Conservation (phyloP, 2,329 filamentous ascomycete genomes). For the Trichothecium sympodiale region DNA sequence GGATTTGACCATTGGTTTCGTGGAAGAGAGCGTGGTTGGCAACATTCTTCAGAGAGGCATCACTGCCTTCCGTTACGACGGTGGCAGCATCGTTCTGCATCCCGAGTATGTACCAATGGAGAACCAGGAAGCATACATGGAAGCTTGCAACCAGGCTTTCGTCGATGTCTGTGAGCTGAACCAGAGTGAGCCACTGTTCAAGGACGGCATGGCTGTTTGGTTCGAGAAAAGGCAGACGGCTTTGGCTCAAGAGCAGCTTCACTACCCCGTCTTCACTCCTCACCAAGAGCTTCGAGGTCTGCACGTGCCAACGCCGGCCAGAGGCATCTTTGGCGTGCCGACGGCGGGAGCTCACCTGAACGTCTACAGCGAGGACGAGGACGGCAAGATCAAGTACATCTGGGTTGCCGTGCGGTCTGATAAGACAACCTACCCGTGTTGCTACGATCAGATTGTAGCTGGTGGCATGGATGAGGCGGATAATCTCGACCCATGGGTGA, state of each 20-base stretch:
- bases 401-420: conserved; percentile 22
- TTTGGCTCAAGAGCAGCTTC: conserved; percentile 5
- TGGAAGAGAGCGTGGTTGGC: neutral
- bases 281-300: conserved; percentile 11
- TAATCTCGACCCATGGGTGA: conserved; percentile 13
- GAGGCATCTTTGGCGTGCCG: conserved; percentile 23
- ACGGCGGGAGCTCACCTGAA: conserved; percentile 26
- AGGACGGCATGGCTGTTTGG: conserved; percentile 4
- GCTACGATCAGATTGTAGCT: conserved; percentile 24
- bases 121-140: neutral
- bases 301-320: conserved; percentile 18
- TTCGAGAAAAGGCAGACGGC: neutral
- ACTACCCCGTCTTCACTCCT: conserved; percentile 17
- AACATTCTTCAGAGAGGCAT: neutral
- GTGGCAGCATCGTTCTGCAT: neutral
- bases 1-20: neutral
- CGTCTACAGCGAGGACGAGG: conserved; percentile 17
- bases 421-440: conserved; percentile 19
- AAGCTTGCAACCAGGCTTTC: conserved; percentile 3
- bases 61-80: neutral
- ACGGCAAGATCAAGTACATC: conserved; percentile 12
- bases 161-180: conserved; percentile 4
- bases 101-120: too few relatives aligned
- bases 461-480: conserved; percentile 21
- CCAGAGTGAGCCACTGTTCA: neutral